phyloP scores from a whole-genome alignment of 2,329 filamentous ascomycete species.

The Zymoseptoria tritici region DNA sequence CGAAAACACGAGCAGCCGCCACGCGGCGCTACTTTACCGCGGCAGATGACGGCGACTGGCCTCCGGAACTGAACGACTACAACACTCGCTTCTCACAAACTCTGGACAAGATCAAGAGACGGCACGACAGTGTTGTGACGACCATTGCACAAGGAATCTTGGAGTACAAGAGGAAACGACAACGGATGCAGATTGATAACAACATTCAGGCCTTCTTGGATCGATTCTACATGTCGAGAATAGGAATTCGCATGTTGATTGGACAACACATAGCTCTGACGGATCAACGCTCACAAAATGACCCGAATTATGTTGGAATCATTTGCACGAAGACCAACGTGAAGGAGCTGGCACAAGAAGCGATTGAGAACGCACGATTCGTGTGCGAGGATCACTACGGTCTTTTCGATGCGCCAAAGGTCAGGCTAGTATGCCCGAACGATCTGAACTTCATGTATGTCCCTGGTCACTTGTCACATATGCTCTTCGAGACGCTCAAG shows the following conservation, averaged over 20 bases:
- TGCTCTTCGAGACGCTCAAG: constrained; percentile 98
- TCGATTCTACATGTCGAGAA: constrained; percentile 99
- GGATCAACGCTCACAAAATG: constrained; percentile 80
- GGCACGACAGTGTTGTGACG: constrained; percentile 94
- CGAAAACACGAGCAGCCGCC: constrained; percentile 36
- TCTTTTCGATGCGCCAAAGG: constrained; percentile 90
- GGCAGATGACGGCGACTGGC: constrained; percentile 90
- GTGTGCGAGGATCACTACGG: constrained; percentile 99
- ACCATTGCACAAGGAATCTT: constrained; percentile 97
- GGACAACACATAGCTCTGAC: constrained; percentile 96
- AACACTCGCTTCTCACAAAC: constrained; percentile 85
- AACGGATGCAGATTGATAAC: constrained; percentile 96
- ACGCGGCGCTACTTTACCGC: constrained; percentile 71
- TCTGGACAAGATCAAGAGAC: constrained; percentile 86
- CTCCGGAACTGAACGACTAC: constrained; percentile 87
- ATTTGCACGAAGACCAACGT: constrained; percentile 99
- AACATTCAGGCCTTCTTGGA: constrained; percentile 97
- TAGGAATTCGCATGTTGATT: constrained; percentile 98
- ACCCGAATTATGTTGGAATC: constrained; percentile 93
- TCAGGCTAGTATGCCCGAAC: constrained; percentile 81
- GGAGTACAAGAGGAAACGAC: constrained; percentile 92
- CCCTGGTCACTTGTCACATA: constrained; percentile 95
- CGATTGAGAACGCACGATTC: constrained; percentile 97
- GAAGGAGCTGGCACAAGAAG: constrained; percentile 86
- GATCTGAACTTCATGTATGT: constrained; percentile 99